Percentiles rank a stretch among this genome's conserved stretches.
These are phyloP conservation scores for Brassica cretica DNA, from an alignment of 345 rosid species.

Conservation along the genomic window DNA sequence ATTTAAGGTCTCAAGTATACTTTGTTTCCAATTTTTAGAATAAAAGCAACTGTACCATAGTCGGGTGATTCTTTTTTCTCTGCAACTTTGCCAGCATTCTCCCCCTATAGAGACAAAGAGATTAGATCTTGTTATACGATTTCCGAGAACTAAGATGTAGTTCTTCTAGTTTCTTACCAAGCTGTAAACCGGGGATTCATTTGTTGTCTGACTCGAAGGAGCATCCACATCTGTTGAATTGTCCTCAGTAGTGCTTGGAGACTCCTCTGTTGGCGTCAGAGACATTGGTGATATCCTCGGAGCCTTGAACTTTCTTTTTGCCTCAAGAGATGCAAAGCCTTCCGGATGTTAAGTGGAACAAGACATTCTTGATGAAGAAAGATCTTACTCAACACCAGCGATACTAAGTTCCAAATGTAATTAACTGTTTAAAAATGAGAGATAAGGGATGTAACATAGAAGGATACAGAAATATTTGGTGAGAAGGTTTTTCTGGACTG, in stretches of 20 bases:
- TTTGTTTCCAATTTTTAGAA: background rate
- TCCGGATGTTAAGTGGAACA: slow-evolving; percentile 45
- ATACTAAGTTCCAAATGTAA: slow-evolving; percentile 20
- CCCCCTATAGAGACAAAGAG: slow-evolving; percentile 45
- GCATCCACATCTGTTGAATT: slow-evolving; percentile 35
- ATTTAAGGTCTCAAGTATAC: background rate
- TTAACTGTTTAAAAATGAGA: slow-evolving; percentile 13
- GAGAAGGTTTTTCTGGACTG: slow-evolving; percentile 89
- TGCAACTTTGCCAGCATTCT: slow-evolving; percentile 36
- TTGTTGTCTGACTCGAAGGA: slow-evolving; percentile 37
- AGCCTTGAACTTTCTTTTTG: slow-evolving; percentile 75
- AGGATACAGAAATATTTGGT: slow-evolving; percentile 97
- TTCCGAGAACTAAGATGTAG: background rate
- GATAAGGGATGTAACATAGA: slow-evolving; percentile 21
- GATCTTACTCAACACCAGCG: slow-evolving; percentile 10
- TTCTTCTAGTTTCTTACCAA: slow-evolving; percentile 45
- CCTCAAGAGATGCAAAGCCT: slow-evolving; percentile 91
- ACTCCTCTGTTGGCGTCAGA: slow-evolving; percentile 43
- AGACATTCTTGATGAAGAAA: too few relatives aligned
- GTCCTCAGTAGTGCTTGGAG: slow-evolving; percentile 42
- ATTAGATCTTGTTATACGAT: slow-evolving; percentile 8
- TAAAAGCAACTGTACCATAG: slow-evolving; percentile 24
- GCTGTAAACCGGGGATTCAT: slow-evolving; percentile 27
- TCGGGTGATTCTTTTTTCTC: slow-evolving; percentile 31
- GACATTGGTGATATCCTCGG: slow-evolving; percentile 59